These are phyloP conservation scores for Fraxinus sp. DNA, from an alignment of 305 asterid species.

Conservation along the genomic window DNA sequence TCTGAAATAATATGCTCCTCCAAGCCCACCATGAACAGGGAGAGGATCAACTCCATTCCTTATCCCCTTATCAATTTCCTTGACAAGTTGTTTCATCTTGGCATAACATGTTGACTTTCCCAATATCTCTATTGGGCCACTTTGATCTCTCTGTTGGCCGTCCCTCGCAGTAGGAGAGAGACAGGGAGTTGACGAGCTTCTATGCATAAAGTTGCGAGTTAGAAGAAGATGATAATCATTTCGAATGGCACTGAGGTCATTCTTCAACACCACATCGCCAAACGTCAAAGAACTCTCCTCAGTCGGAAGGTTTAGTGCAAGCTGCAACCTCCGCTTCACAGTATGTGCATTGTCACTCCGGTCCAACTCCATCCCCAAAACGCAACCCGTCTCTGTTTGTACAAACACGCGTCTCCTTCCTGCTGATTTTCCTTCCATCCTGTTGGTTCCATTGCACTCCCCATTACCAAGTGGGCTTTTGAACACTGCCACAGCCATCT, in stretches of 20 bases:
- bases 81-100: conserved; percentile 63
- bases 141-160: conserved; percentile 73
- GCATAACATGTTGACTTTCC: conserved; percentile 57
- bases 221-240: conserved; percentile 81
- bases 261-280: conserved; percentile 83
- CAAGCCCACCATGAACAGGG: conserved; percentile 81
- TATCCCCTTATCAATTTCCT: conserved; percentile 77
- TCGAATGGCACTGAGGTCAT: conserved; percentile 78
- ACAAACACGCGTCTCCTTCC: conserved; percentile 86
- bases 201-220: conserved; percentile 73
- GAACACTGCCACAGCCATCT: conserved; percentile 88
- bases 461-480: conserved; percentile 61
- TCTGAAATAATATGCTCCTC: conserved; percentile 89
- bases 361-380: conserved; percentile 89
- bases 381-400: conserved; percentile 89
- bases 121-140: conserved; percentile 84
- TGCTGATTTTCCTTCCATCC: conserved; percentile 58
- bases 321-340: conserved; percentile 81
- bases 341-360: conserved; percentile 86
- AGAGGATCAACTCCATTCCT: conserved; percentile 81
- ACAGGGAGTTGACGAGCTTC: conserved; percentile 99
- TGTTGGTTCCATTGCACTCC: conserved; percentile 57
- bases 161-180: conserved; percentile 91
- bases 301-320: conserved; percentile 73
- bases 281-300: conserved; percentile 90